Base-by-base conservation (phyloP, 106 monocot species). In the Dioscorea zingiberensis region DNA sequence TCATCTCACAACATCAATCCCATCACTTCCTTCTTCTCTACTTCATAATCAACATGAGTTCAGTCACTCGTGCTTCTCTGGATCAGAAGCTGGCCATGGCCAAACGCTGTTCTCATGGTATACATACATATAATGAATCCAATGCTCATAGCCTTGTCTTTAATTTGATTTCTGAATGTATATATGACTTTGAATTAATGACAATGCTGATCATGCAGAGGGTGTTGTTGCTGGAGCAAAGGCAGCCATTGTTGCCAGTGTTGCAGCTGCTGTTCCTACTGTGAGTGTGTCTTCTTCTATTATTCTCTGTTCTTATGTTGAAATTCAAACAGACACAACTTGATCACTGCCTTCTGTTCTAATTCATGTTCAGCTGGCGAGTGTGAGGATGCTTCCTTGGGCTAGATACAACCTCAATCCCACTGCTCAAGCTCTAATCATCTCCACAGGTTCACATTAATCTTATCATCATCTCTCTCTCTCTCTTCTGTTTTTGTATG, bases 301-400 rank as follows among this genome's bases (percentile, higher is more conserved):
- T n/a, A n/a, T n/a, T n/a, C n/a, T n/a, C n/a, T n/a, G n/a, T n/a
- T n/a, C n/a, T n/a, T n/a, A n/a, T n/a, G n/a, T n/a, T n/a, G n/a
- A n/a, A n/a, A n/a, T n/a, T n/a, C 4, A 38, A 10, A 38, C 9
- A 30, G 30, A 30, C 4, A 7, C 30, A 25, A 6, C 21, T 11
- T 51, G 17, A 47, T 47, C 13, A 59, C 27, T 28, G 6, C 16
- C 27, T 27, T 25, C 14, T 62, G 61, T 19, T 17, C 15, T 26
- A 21, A 13, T 53, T 15, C 16, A 23, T 55, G 62, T 26, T 19
- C 71, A 94, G 93, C 24, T 89, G 64, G 93, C 93, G 6, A 94
- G 89, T 30, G 89, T 81, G 27, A 83, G 86, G 65, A 89, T 94
- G 93, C 77, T 94, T 29, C 93, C 93, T 46, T 94, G 89, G 93